A percentile compares a stretch with the other conserved stretches of the same genome.
Evolutionary conservation across 169 alveolate species (phyloP).

Genomic region (Eimeria brunetti): DNA sequence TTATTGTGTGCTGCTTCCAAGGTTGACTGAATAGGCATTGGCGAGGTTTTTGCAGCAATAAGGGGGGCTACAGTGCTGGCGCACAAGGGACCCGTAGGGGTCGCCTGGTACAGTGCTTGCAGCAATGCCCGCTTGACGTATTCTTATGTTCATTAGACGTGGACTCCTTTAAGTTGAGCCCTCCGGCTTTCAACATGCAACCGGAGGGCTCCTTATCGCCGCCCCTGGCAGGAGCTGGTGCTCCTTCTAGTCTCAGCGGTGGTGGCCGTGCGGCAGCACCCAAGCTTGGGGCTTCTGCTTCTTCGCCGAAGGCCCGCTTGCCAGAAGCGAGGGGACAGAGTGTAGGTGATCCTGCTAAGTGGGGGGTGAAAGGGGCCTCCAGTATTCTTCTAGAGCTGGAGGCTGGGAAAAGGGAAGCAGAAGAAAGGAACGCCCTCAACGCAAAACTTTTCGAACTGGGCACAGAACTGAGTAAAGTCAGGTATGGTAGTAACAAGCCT

Average conservation of each 20-base stretch:
- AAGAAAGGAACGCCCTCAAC: constrained; percentile 37
- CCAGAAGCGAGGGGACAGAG: background rate
- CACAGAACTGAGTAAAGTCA: constrained; percentile 46
- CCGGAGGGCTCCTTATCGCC: constrained; percentile 17
- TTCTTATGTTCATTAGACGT: background rate
- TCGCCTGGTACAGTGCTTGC: background rate
- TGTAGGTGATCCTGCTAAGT: background rate
- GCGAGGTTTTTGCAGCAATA: background rate
- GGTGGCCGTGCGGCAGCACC: background rate
- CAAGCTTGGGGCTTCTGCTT: background rate
- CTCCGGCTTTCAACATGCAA: constrained; percentile 25
- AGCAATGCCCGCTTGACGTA: background rate
- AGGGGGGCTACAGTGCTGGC: too few relatives aligned
- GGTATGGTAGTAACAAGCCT: background rate
- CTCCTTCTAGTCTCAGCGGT: background rate
- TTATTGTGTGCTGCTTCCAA: background rate
- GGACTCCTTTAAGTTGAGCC: background rate
- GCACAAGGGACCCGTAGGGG: background rate
- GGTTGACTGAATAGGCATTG: background rate
- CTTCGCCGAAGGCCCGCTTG: background rate
- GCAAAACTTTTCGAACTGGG: constrained; percentile 55
- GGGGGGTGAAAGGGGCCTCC: constrained; percentile 1
- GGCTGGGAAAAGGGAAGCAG: constrained; percentile 57
- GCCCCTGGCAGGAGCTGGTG: background rate
- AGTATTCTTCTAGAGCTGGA: constrained; percentile 33